Percentiles rank a stretch among this genome's conserved stretches.
Conservation (phyloP, 441 rosid genomes). For the Croton laevigatus region DNA sequence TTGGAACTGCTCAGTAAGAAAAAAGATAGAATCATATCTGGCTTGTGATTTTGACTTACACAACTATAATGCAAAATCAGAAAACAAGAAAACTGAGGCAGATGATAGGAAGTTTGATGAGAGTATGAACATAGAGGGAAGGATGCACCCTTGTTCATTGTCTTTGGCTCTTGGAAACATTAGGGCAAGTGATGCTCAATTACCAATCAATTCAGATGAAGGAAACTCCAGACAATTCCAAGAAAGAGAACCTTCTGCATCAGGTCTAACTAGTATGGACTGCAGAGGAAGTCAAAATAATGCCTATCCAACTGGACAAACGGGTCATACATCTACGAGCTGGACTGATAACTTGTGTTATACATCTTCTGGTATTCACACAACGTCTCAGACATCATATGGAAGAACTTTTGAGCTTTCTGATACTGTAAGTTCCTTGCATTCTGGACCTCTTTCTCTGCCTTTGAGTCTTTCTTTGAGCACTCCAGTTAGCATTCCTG, state of each 20-base stretch:
- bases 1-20: slow-evolving; percentile 90
- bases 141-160: slow-evolving; percentile 2
- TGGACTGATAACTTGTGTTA: neutral
- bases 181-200: slow-evolving; percentile 1
- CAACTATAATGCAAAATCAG: slow-evolving; percentile 8
- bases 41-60: slow-evolving; percentile 14
- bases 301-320: neutral
- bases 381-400: neutral
- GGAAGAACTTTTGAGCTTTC: slow-evolving; percentile 10
- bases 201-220: neutral
- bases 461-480: slow-evolving; percentile 6
- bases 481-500: neutral
- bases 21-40: slow-evolving; percentile 57
- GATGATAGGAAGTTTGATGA: slow-evolving; percentile 6
- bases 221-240: neutral
- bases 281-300: neutral
- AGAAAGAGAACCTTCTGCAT: slow-evolving; percentile 7
- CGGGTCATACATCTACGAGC: neutral
- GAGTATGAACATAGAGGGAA: slow-evolving; percentile 9
- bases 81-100: slow-evolving; percentile 11
- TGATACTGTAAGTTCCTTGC: neutral
- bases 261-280: neutral
- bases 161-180: slow-evolving; percentile 20
- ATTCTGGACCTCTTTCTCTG: neutral
- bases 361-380: neutral